These are phyloP conservation scores for Bolboschoenus planiculmis DNA, from an alignment of 176 grass and related monocot genomes.

Conservation along the genomic window DNA sequence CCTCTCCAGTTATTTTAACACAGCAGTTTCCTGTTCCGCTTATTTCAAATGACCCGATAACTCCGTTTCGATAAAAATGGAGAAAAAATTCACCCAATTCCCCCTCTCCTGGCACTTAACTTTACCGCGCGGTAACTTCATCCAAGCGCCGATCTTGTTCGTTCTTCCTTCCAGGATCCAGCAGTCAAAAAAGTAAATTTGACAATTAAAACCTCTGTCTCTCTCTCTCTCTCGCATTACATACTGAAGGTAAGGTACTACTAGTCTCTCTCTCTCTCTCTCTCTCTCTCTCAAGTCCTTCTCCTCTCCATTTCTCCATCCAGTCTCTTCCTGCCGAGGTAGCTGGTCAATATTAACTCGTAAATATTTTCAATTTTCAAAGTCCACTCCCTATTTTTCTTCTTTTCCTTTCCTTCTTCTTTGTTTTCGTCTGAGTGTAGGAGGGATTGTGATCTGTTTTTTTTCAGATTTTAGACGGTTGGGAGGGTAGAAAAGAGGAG, in stretches of 20 bases:
- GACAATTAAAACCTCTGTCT: neutral
- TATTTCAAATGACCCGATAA: too few species aligned
- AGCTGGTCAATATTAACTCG: neutral
- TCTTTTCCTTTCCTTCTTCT: neutral
- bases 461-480: constrained; percentile 20
- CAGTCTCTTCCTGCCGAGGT: neutral
- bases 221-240: too few species aligned
- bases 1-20: too few species aligned
- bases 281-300: neutral
- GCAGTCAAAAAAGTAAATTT: neutral
- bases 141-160: too few species aligned
- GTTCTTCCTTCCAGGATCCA: too few species aligned
- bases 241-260: too few species aligned
- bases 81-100: too few species aligned
- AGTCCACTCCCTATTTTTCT: neutral
- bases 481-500: neutral
- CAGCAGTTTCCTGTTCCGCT: too few species aligned
- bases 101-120: too few species aligned
- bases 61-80: too few species aligned
- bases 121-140: too few species aligned
- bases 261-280: neutral
- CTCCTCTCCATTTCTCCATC: neutral
- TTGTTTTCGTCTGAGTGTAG: neutral
- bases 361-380: constrained; percentile 1
- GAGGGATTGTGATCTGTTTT: neutral